A percentile compares a stretch with the other conserved stretches of the same genome.
Conservation (phyloP, 495 filamentous ascomycete genomes). For the Beverwykella pulmonaria region DNA sequence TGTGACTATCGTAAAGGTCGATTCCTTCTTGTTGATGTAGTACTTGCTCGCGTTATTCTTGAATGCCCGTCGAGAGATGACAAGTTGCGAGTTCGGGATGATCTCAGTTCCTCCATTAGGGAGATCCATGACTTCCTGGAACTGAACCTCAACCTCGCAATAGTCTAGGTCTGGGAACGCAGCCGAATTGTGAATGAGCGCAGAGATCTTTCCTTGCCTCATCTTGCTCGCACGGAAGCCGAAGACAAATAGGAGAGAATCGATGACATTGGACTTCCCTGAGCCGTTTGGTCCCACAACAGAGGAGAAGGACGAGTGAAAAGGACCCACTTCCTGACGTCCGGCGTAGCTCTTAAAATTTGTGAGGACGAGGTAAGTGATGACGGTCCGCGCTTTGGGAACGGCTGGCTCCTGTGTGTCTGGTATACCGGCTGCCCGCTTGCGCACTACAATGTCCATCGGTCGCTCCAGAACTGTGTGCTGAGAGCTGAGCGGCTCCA, state of each 20-base stretch:
- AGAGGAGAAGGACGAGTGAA: slow-evolving; percentile 97
- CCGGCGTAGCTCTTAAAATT: slow-evolving; percentile 99
- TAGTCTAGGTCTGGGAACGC: slow-evolving; percentile 78
- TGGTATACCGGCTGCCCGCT: slow-evolving; percentile 70
- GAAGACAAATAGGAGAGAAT: slow-evolving; percentile 96
- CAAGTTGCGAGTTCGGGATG: slow-evolving; percentile 77
- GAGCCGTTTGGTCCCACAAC: slow-evolving; percentile 98
- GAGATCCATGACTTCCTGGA: slow-evolving; percentile 89
- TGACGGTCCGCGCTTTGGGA: slow-evolving; percentile 83
- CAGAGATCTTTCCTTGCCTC: slow-evolving; percentile 97
- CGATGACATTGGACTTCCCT: slow-evolving; percentile 98
- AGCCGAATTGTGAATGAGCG: slow-evolving; percentile 94
- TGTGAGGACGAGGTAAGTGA: slow-evolving; percentile 81
- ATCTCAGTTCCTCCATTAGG: slow-evolving; percentile 71
- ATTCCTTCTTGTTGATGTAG: slow-evolving; percentile 86
- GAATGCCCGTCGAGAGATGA: slow-evolving; percentile 91
- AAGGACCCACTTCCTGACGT: slow-evolving; percentile 90
- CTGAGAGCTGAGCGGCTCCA: slow-evolving; percentile 69
- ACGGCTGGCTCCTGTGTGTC: slow-evolving; percentile 65
- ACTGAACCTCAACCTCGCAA: slow-evolving; percentile 95
- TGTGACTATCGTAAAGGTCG: slow-evolving; percentile 88
- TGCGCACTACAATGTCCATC: slow-evolving; percentile 93
- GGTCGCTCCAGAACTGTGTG: slow-evolving; percentile 79
- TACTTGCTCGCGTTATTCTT: slow-evolving; percentile 98
- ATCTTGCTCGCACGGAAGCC: slow-evolving; percentile 99